phyloP scores from a whole-genome alignment of 2,329 filamentous ascomycete genomes.

The Penicillium sp. region DNA sequence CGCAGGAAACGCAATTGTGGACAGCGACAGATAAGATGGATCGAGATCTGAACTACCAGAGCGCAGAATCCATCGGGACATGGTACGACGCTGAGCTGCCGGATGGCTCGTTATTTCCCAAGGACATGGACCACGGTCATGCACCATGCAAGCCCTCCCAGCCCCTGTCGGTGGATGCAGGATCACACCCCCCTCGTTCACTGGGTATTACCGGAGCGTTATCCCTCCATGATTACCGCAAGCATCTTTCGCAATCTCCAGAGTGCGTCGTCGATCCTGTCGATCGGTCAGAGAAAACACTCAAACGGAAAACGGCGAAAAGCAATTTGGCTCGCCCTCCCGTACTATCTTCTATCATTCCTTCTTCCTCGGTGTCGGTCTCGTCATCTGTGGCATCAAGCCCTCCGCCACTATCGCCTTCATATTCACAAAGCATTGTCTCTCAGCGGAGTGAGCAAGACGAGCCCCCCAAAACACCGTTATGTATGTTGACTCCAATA shows the following conservation, averaged over 20 bases:
- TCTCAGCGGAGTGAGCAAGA: conserved; percentile 31
- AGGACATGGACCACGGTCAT: conserved; percentile 16
- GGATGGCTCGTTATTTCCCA: conserved; percentile 19
- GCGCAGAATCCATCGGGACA: conserved; percentile 7
- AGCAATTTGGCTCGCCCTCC: conserved; percentile 31
- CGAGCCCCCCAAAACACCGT: conserved; percentile 23
- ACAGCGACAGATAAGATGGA: conserved; percentile 7
- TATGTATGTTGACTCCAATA: conserved; percentile 1
- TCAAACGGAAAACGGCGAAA: conserved; percentile 36
- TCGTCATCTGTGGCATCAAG: conserved; percentile 33
- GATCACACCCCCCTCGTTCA: conserved; percentile 21
- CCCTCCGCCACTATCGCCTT: conserved; percentile 39
- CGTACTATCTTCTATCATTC: conserved; percentile 11
- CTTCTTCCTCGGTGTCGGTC: conserved; percentile 26
- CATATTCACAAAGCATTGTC: conserved; percentile 35
- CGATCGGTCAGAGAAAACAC: conserved; percentile 28
- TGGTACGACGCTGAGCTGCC: conserved; percentile 17
- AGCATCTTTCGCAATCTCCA: conserved; percentile 30
- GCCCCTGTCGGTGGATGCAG: conserved; percentile 18
- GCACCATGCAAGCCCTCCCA: conserved; percentile 19
- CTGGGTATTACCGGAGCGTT: conserved; percentile 24
- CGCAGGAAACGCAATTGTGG: conserved; percentile 3
- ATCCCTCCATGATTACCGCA: conserved; percentile 39
- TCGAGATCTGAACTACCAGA: conserved; percentile 8
- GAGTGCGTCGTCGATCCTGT: conserved; percentile 25